Evolutionary conservation across 2,329 filamentous ascomycete species (phyloP), one percentile per base, ranked within the genome.

Genomic region (Fusarium setosum): DNA sequence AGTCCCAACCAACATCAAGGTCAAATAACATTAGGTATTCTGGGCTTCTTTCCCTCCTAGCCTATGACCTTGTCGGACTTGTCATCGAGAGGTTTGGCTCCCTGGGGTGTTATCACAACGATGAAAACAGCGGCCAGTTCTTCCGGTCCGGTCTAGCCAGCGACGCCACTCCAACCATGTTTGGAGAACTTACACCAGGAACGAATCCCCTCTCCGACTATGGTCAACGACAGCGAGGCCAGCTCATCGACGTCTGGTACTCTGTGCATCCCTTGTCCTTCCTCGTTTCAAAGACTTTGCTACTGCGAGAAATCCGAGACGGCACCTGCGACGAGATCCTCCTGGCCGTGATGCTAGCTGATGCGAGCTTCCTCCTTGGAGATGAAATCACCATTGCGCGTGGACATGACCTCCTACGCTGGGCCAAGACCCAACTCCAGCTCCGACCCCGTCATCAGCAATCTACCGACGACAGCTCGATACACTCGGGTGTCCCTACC

Each of bases 161-260:
- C 54, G 75, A 78, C 41, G 52, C 70, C 24, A 70, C 71, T 4
- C 65, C 64, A 35, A 67, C 65, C 56, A 77, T 77, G 75, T 77
- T 77, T 53, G 75, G 76, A 52, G 65, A 57, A 15, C 42, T 52
- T 23, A 32, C 67, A 8, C 50, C 61, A 3, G 53, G 67, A 10
- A 63, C 58, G 51, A 75, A 68, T 44, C 74, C 75, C 18, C 56
- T 77, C 5, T 65, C 67, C 23, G 73, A 72, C 38, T 73, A 76
- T 26, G 74, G 74, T 7, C 71, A 71, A 26, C 61, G 75, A 29
- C 75, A 77, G 31, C 72, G 74, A 51, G 76, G 69, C 8, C 76
- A 78, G 52, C 67, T 81, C 21, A 76, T 81, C 40, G 79, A 81
- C 48, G 73, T 81, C 21, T 81, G 79, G 79, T 81, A 77, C 56